Base-by-base conservation (phyloP, 1,284 basidiomycete species). In the Sporisorium sorghi region DNA sequence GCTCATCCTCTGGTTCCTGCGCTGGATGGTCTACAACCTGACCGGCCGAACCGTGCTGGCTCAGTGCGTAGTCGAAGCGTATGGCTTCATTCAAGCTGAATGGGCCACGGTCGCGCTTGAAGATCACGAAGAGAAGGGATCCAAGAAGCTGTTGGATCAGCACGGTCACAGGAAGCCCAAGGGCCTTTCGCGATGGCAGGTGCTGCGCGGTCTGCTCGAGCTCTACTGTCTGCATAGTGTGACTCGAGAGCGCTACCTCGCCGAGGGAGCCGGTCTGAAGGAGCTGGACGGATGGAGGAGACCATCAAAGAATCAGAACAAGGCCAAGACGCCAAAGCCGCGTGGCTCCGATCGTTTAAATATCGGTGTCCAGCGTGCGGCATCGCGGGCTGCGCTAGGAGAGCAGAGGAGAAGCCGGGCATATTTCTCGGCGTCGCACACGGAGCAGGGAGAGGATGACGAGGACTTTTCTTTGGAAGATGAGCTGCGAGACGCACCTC, bases 91-190 rank as follows among this genome's bases (percentile, higher is more conserved):
- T 21, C 64, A 78, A 54, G 64, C 49, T 19, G 82, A 84, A 46
- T 84, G 82, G 82, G 69, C 76, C n/a, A 72, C 72, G 5, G 82
- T 84, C 2, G 73, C 76, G 0, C 28, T 59, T 14, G 82, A 84
- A 50, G 82, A 84, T 47, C 82, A 84, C 63, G 82, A 84, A 47
- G 73, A 62, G 47, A 67, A 68, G n/a, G 68, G 70, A 2, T 63
- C 70, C 10, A 69, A 63, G 24, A 58, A 54, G 40, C 24, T 42
- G 19, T 39, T 26, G 2, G 62, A 56, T 17, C 40, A 42, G 12
- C 56, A 43, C 5, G 58, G 63, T 2, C 35, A 58, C n/a, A 51
- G 40, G 4, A 59, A 69, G 37, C 77, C 75, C 3, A 71, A 67
- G 14, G 81, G 82, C 11, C 57, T 84, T 11, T 73, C 68, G 1